Percentiles rank a stretch among this genome's conserved stretches.
Conservation (phyloP, 2,329 filamentous ascomycete species). For the Colletotrichum sp. region DNA sequence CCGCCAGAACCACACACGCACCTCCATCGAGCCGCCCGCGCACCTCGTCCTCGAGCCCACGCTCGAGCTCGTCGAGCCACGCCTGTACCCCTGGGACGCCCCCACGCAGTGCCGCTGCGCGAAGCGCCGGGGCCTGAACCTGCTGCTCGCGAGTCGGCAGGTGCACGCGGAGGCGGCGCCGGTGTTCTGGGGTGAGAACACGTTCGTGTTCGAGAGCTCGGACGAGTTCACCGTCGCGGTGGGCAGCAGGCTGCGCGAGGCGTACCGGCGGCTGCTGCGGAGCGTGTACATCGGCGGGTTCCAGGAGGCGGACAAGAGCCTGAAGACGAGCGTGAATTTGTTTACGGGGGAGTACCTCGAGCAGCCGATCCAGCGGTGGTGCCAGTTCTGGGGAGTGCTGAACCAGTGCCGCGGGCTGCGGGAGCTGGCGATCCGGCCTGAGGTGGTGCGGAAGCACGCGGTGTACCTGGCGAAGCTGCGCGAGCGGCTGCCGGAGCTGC, state of each 20-base stretch:
- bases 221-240: conserved; percentile 9
- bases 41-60: neutral
- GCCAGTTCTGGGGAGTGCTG: conserved; percentile 13
- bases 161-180: conserved; percentile 8
- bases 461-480: neutral
- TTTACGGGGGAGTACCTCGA: neutral
- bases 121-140: neutral
- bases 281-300: neutral
- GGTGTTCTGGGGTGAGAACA: conserved; percentile 7
- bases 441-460: neutral
- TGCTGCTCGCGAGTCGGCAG: conserved; percentile 1
- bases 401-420: conserved; percentile 3
- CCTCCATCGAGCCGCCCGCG: conserved; percentile 11
- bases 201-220: neutral
- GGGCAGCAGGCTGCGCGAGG: neutral
- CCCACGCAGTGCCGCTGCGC: conserved; percentile 2
- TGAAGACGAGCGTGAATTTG: neutral
- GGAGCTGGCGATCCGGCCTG: neutral
- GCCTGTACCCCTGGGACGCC: neutral
- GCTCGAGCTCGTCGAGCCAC: neutral
- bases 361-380: neutral
- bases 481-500: neutral
- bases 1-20: neutral
- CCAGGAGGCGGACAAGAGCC: neutral
- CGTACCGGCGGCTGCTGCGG: neutral